phyloP scores from a whole-genome alignment of 1,284 basidiomycete genomes.

The Malassezia globosa region DNA sequence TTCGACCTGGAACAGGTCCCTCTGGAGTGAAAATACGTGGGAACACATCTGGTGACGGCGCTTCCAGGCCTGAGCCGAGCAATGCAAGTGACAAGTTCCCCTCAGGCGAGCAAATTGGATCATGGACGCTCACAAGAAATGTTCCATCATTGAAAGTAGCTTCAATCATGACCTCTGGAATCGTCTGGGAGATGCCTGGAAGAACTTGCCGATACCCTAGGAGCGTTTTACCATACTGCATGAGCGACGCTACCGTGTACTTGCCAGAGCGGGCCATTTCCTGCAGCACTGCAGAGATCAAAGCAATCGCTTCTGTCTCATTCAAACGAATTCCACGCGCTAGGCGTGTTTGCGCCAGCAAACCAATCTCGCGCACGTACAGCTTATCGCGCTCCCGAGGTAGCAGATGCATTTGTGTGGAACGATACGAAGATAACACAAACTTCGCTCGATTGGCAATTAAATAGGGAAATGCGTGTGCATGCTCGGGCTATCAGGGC shows the following conservation, averaged over 20 bases:
- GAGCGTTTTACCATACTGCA: constrained; percentile 62
- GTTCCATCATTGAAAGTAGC: constrained; percentile 41
- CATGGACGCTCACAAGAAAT: constrained; percentile 53
- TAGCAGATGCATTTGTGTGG: constrained; percentile 39
- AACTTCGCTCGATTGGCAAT: not conserved
- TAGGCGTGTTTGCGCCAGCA: constrained; percentile 82
- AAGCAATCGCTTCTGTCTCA: constrained; percentile 71
- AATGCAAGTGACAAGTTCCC: constrained; percentile 71
- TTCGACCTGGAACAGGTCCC: constrained; percentile 25
- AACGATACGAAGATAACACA: not conserved
- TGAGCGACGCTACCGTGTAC: constrained; percentile 76
- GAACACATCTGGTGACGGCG: constrained; percentile 55
- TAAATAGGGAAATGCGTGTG: no score
- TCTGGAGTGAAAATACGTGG: constrained; percentile 2
- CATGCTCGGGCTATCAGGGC: not conserved
- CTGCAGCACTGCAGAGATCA: constrained; percentile 81
- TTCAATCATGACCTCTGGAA: constrained; percentile 47
- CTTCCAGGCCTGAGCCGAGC: constrained; percentile 81
- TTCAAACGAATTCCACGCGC: constrained; percentile 81
- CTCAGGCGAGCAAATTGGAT: constrained; percentile 64
- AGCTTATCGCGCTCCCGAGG: constrained; percentile 44
- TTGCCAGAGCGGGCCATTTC: constrained; percentile 88
- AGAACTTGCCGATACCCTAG: constrained; percentile 84
- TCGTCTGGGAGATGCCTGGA: constrained; percentile 51
- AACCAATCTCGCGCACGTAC: constrained; percentile 33